These are phyloP conservation scores for Shiraia bambusicola DNA, from an alignment of 2,329 filamentous ascomycete genomes.

Conservation along the genomic window DNA sequence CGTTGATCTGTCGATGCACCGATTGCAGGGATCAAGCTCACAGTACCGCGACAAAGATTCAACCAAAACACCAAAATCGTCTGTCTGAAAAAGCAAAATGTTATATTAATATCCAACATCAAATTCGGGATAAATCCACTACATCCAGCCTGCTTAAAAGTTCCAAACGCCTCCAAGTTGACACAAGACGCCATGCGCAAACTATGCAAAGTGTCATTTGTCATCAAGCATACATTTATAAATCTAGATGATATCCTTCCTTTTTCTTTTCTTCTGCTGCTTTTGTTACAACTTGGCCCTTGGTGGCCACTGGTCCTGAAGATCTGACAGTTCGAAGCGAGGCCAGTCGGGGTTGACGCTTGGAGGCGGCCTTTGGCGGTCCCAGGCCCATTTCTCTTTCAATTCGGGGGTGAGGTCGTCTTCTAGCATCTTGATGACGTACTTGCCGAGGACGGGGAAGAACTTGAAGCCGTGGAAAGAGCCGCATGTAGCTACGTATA, in stretches of 20 bases:
- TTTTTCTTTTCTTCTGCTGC: too few relatives aligned
- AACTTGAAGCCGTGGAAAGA: slow-evolving; percentile 65
- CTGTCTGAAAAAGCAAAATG: too few relatives aligned
- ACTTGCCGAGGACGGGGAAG: slow-evolving; percentile 58
- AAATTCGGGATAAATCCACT: too few relatives aligned
- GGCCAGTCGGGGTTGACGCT: slow-evolving; percentile 58
- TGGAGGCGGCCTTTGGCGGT: slow-evolving; percentile 58
- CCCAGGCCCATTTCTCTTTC: slow-evolving; percentile 63
- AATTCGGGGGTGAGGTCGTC: slow-evolving; percentile 49
- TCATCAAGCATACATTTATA: not conserved
- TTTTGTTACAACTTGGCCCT: slow-evolving; percentile 37
- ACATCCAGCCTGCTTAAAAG: too few relatives aligned
- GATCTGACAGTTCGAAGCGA: slow-evolving; percentile 58
- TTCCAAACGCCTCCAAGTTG: too few relatives aligned
- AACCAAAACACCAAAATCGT: too few relatives aligned
- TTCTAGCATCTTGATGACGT: slow-evolving; percentile 54
- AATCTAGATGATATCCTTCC: not conserved
- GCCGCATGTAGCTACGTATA: slow-evolving; percentile 62
- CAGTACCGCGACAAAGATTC: too few relatives aligned
- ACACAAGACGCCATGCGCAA: not conserved
- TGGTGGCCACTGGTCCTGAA: slow-evolving; percentile 42
- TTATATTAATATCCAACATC: too few relatives aligned
- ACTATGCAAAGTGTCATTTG: not conserved
- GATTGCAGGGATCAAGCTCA: too few relatives aligned
- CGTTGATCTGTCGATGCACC: too few relatives aligned